phyloP scores from a whole-genome alignment of 768 basidiomycete species.

The Tylopilus balloui region DNA sequence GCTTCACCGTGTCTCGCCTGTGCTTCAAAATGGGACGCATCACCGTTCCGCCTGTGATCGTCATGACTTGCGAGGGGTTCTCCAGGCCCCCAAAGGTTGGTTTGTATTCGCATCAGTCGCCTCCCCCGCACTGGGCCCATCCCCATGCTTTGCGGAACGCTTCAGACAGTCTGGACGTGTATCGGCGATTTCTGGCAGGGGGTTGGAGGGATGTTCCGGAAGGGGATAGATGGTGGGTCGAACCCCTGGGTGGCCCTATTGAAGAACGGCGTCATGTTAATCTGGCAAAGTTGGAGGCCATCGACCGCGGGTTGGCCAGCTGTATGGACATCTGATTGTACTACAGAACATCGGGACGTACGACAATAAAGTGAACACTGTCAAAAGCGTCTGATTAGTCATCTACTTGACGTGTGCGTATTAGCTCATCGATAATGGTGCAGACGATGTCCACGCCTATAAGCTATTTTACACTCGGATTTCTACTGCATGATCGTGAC shows the following conservation, averaged over 20 bases:
- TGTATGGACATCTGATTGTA: constrained; percentile 5
- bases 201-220: constrained; percentile 59
- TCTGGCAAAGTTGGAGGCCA: constrained; percentile 7
- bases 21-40: constrained; percentile 70
- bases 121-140: constrained; percentile 13
- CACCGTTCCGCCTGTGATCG: constrained; percentile 63
- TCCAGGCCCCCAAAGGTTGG: constrained; percentile 15
- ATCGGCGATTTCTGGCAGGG: constrained; percentile 46
- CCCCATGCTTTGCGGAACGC: constrained; percentile 7
- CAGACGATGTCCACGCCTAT: too few species aligned
- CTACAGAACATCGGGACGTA: too few species aligned
- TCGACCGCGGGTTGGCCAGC: neutral
- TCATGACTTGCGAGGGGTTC: constrained; percentile 56
- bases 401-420: too few species aligned
- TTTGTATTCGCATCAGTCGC: constrained; percentile 7
- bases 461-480: too few species aligned
- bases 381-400: too few species aligned
- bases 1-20: constrained; percentile 52
- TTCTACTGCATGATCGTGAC: too few species aligned
- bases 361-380: too few species aligned
- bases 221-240: constrained; percentile 61
- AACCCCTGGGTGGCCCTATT: constrained; percentile 41
- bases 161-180: constrained; percentile 23
- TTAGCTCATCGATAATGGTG: too few species aligned
- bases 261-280: constrained; percentile 33